Evolutionary conservation across 176 grass and related monocot genomes (phyloP).

Genomic region (Carex cristatella): DNA sequence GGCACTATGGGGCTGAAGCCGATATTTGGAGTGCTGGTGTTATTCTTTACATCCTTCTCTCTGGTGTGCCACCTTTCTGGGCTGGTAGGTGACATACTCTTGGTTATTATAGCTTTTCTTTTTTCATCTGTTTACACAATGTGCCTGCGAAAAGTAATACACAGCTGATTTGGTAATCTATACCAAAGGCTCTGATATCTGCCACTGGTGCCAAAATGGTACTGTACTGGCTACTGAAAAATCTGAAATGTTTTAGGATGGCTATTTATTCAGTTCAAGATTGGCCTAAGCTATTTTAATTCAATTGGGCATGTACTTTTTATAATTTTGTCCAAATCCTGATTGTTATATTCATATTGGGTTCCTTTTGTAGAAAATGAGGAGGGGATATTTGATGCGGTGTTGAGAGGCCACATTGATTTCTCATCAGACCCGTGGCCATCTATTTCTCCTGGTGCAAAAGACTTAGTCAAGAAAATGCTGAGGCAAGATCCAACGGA

Average conservation of each 20-base stretch:
- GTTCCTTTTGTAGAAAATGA: slow-evolving; percentile 63
- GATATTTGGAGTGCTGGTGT: slow-evolving; percentile 98
- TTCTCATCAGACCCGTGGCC: slow-evolving; percentile 93
- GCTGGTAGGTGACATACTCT: slow-evolving; percentile 41
- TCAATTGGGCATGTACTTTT: not conserved
- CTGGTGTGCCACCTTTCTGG: slow-evolving; percentile 98
- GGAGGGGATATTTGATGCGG: slow-evolving; percentile 86
- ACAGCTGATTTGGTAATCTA: not conserved
- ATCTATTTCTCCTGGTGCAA: slow-evolving; percentile 74
- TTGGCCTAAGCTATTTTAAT: not conserved
- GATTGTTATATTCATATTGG: not conserved
- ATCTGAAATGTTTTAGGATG: not conserved
- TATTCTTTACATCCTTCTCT: slow-evolving; percentile 97
- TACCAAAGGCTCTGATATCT: not conserved
- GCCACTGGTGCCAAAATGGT: not conserved
- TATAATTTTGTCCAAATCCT: not conserved
- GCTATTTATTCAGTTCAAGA: not conserved
- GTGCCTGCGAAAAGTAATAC: not conserved
- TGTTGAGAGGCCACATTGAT: slow-evolving; percentile 69
- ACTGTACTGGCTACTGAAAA: not conserved
- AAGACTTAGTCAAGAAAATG: slow-evolving; percentile 96
- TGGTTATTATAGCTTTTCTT: not conserved
- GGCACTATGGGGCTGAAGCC: slow-evolving; percentile 76
- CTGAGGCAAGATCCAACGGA: slow-evolving; percentile 84
- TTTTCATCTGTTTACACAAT: not conserved